phyloP scores from a whole-genome alignment of 176 grass and related monocot genomes.

The Melocanna baccifera region DNA sequence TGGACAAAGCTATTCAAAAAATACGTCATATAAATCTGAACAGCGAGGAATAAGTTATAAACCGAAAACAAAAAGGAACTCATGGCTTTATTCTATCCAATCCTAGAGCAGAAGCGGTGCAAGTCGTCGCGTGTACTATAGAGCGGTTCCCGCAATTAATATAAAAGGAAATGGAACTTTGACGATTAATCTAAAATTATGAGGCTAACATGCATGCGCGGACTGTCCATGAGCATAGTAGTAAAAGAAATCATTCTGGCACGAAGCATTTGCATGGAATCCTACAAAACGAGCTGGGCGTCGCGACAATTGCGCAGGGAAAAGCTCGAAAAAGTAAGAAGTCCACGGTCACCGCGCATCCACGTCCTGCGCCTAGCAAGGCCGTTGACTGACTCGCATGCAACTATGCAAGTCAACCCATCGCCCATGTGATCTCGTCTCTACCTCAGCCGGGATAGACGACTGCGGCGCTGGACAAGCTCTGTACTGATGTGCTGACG shows the following conservation, averaged over 20 bases:
- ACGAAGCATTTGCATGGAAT: background rate
- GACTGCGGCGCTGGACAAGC: background rate
- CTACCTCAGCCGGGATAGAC: background rate
- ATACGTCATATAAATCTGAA: no score
- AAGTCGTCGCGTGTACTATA: background rate
- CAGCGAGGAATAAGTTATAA: no score
- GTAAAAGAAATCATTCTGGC: background rate
- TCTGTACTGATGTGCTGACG: background rate
- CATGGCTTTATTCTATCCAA: background rate
- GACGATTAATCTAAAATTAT: no score
- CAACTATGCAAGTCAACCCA: slow-evolving; percentile 8
- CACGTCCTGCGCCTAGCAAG: background rate
- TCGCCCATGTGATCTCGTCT: background rate
- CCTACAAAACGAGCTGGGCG: background rate
- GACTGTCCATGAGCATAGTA: background rate
- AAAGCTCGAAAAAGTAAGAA: background rate
- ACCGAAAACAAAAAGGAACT: no score
- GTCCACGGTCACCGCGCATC: background rate
- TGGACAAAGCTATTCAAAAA: no score
- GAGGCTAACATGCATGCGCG: background rate
- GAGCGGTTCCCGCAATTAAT: background rate
- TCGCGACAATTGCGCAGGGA: background rate
- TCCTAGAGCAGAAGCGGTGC: background rate
- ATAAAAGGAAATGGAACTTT: background rate
- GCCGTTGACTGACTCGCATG: background rate